Evolutionary conservation across 2,329 filamentous ascomycete genomes (phyloP), one percentile per base, ranked within the genome.

Genomic region (Boeremia exigua): DNA sequence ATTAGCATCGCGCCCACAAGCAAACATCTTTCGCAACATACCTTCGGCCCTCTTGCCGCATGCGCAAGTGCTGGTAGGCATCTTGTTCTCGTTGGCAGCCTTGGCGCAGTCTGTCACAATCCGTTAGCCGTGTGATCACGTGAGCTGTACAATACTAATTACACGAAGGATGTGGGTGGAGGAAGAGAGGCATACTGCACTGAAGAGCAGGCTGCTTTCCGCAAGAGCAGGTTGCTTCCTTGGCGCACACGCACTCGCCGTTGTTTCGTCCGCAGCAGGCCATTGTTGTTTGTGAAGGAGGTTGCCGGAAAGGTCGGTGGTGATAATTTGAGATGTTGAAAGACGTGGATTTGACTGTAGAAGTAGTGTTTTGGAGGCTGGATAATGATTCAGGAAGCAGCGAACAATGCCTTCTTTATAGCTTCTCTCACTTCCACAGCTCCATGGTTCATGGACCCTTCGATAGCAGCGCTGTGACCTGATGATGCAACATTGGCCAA

Each of bases 131-230:
- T 25, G 11, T 39, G 34, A 14, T 57, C 48, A 44, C 44, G 38
- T 50, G 54, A 56, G 17, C 33, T 12, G n/a, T 5, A 53, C 44
- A 30, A 28, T 38, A 36, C 44, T 52, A 57, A 57, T 57, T 57
- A 57, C 54, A 53, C 34, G 51, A 56, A 51, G 52, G 49, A 46
- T 55, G 49, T 27, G 45, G 37, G 32, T 39, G 52, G 34, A 53
- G 47, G 54, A 54, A 44, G 29, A 54, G 51, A 59, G 44, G 69
- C 71, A 58, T 75, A 75, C 72, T 89, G 85, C 94, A 98, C 75
- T 93, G 83, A 44, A 96, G 86, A 45, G 94, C 94, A 4, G 87
- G 86, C 74, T 95, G 85, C 81, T 96, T 87, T 72, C 94, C 94
- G 76, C 94, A 98, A 14, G 91, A 96, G 86, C 92, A 96, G 58